Evolutionary conservation across 768 basidiomycete species (phyloP), one percentile per base, ranked within the genome.

Genomic region (Serendipita sp.): DNA sequence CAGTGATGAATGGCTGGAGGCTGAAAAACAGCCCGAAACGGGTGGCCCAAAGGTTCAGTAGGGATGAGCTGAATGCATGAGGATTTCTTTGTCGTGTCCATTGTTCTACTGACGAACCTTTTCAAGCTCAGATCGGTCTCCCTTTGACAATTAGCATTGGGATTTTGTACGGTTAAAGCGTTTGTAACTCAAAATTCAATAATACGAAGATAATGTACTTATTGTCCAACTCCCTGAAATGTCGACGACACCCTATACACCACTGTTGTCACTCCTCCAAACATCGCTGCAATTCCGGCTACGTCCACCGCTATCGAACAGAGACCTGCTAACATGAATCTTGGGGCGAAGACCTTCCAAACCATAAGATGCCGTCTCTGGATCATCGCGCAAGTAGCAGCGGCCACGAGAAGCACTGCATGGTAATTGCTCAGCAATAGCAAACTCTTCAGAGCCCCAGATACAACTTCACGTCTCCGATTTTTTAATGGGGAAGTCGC

Each of bases 291-390:
- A 62, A 91, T 63, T 18, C 87, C 74, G 0, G 78, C 86, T 0
- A 85, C 40, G 74, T 98, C 95, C 1, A 90, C 82, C 1, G 80
- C 80, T 3, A 91, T 45, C 40, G 95, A 72, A 33, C 80, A 79
- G 2, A 83, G 69, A 0, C 81, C 90, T 0, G 81, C 88, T 15
- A 81, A 71, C 86, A 97, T 94, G 71, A 94, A 96, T 66, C 95
- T 76, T 66, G 96, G 96, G 43, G 94, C 95, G 70, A 97, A 99
- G 2, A 98, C 86, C 75, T 98, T 97, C 96, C 96, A 99, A 27
- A 97, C 93, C 93, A 96, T 96, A 67, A 96, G 73, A 72, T 97
- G 93, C 50, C 92, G 72, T 67, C 92, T 74, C 62, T 94, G 74
- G 68, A 84, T 80, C 5, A 91, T 87, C 0, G 90, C 84, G 64